Percentiles rank a stretch among this genome's conserved stretches.
These are phyloP conservation scores for Sarocladiaceae sp. DNA, from an alignment of 2,329 filamentous ascomycete genomes.

Conservation along the genomic window DNA sequence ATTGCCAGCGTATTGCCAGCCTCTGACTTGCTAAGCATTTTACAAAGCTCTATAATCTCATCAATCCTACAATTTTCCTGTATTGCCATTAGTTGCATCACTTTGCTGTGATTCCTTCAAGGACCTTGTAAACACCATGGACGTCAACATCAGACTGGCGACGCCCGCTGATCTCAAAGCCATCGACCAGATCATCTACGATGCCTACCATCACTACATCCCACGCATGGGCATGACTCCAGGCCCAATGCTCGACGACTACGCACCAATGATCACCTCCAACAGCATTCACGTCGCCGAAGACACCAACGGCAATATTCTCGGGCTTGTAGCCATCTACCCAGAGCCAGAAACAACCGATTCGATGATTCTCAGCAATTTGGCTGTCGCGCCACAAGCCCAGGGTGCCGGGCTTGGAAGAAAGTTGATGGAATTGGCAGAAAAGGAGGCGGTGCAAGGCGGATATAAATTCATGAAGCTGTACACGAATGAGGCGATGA, in stretches of 20 bases:
- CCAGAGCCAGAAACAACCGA: not conserved
- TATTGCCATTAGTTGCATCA: too few relatives aligned
- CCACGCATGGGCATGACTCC: not conserved
- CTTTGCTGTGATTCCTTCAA: too few relatives aligned
- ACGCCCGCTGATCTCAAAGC: not conserved
- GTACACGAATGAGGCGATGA: conserved; percentile 2
- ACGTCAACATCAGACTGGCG: not conserved
- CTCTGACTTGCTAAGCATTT: too few relatives aligned
- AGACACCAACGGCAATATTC: not conserved
- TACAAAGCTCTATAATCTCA: too few relatives aligned
- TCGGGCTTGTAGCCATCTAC: not conserved
- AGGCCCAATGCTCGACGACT: conserved; percentile 1
- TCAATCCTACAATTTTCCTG: too few relatives aligned
- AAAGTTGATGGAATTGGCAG: not conserved
- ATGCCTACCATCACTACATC: conserved; percentile 3
- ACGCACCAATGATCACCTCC: not conserved
- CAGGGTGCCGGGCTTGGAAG: not conserved
- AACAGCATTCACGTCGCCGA: not conserved
- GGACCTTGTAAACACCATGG: too few relatives aligned
- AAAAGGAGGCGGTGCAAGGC: not conserved
- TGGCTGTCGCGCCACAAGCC: not conserved
- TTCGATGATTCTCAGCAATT: not conserved
- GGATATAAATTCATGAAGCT: conserved; percentile 4
- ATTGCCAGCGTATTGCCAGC: too few relatives aligned
- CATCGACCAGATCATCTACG: conserved; percentile 2